phyloP scores from a whole-genome alignment of 1,284 basidiomycete genomes.

The Sanghuangporus baumii region DNA sequence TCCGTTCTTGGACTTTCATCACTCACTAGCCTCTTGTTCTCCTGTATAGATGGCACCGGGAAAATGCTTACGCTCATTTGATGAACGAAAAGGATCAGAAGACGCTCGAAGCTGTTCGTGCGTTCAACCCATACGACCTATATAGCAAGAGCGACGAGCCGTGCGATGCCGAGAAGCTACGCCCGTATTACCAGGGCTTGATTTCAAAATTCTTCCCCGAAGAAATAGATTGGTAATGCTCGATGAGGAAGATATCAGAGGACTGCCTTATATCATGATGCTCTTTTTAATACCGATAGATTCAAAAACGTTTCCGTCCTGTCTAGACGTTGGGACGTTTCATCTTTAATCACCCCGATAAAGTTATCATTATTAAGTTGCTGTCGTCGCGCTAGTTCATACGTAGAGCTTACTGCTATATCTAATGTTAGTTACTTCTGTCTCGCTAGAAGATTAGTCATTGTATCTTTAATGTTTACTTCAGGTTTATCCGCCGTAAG shows the following conservation, averaged over 20 bases:
- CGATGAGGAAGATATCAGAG: not conserved
- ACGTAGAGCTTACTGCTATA: not conserved
- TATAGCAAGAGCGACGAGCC: conserved; percentile 84
- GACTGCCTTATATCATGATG: not conserved
- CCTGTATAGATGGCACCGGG: conserved; percentile 69
- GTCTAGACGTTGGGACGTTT: not conserved
- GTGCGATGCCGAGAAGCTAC: conserved; percentile 56
- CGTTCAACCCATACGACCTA: conserved; percentile 87
- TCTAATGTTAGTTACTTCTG: not conserved
- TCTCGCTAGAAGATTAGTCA: not conserved
- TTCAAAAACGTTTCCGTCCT: not conserved
- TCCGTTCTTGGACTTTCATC: not conserved
- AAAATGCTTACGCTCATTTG: conserved; percentile 76
- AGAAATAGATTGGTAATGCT: conserved; percentile 64
- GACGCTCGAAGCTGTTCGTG: conserved; percentile 62
- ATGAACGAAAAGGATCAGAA: conserved; percentile 62
- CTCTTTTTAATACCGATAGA: not conserved
- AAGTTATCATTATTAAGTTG: not conserved
- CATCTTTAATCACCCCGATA: not conserved
- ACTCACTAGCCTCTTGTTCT: not conserved
- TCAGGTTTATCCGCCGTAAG: not conserved
- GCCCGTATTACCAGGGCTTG: conserved; percentile 77
- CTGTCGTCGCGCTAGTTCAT: not conserved
- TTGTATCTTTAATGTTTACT: not conserved
- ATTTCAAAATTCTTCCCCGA: conserved; percentile 84